These are phyloP conservation scores for Meira miltonrushii DNA, from an alignment of 1,284 basidiomycete genomes.

Conservation along the genomic window DNA sequence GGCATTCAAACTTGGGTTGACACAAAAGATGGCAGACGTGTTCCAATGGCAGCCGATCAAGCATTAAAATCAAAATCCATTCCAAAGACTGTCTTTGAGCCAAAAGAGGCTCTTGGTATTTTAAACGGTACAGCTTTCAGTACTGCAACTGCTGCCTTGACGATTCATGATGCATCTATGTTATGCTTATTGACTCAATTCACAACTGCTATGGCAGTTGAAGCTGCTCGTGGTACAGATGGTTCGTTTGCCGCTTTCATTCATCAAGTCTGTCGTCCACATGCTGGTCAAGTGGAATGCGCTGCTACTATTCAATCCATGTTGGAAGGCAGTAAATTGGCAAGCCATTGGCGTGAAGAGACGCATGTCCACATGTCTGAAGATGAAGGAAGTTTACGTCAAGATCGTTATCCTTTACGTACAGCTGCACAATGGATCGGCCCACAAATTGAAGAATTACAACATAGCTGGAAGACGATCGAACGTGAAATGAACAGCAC, in stretches of 20 bases:
- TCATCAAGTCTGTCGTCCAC: constrained; percentile 68
- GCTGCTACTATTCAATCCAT: constrained; percentile 24
- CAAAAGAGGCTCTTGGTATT: constrained; percentile 64
- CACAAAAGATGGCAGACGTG: constrained; percentile 62
- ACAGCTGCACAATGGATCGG: constrained; percentile 20
- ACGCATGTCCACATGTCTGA: constrained; percentile 60
- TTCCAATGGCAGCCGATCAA: constrained; percentile 58
- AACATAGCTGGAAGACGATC: constrained; percentile 11
- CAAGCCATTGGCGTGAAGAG: constrained; percentile 60
- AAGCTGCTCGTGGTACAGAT: constrained; percentile 55
- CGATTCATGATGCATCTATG: constrained; percentile 66
- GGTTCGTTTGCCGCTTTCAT: constrained; percentile 60
- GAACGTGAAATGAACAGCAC: constrained; percentile 19
- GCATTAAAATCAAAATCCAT: constrained; percentile 66
- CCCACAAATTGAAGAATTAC: constrained; percentile 19
- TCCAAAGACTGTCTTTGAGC: constrained; percentile 64
- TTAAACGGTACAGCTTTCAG: constrained; percentile 78
- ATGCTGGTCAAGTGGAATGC: constrained; percentile 68
- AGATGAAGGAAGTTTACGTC: constrained; percentile 65
- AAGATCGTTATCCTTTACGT: constrained; percentile 69
- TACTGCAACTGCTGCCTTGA: constrained; percentile 54
- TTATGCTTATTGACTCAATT: constrained; percentile 68
- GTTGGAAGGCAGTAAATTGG: constrained; percentile 68
- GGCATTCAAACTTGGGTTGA: constrained; percentile 10
- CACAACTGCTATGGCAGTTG: constrained; percentile 74